phyloP scores from a whole-genome alignment of 257 asterid species.

The Ophiorrhiza pumila region DNA sequence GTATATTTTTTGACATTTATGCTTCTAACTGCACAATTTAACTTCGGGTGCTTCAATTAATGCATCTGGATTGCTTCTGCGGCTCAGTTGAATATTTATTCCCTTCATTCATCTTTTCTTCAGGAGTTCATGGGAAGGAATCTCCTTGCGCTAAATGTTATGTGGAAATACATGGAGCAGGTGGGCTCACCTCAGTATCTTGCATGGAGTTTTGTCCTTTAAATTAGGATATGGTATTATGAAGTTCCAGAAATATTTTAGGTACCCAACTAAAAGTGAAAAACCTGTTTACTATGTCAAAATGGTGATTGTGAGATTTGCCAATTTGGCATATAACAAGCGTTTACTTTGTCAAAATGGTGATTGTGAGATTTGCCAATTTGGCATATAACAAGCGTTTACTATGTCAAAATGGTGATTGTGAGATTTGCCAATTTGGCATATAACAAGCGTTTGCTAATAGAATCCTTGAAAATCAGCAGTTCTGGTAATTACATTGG shows the following conservation, averaged over 20 bases:
- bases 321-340: neutral
- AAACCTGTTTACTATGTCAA: neutral
- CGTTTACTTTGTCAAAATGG: no score
- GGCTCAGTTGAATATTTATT: neutral
- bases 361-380: no score
- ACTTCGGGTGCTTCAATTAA: neutral
- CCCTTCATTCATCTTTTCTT: conserved; percentile 7
- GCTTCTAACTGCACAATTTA: neutral
- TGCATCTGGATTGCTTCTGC: neutral
- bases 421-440: neutral
- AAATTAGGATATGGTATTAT: neutral
- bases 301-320: neutral
- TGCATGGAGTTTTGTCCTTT: neutral
- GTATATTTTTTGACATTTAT: neutral
- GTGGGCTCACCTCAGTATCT: conserved; percentile 32
- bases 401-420: neutral
- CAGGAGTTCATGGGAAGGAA: conserved; percentile 99
- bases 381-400: neutral
- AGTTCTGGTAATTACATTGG: neutral
- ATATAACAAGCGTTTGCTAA: neutral
- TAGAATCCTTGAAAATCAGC: neutral
- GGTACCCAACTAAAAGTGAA: neutral
- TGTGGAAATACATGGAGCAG: conserved; percentile 99
- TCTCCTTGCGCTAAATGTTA: conserved; percentile 91
- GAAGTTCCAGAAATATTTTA: neutral